A percentile compares a stretch with the other conserved stretches of the same genome.
Conservation (phyloP, 169 alveolate genomes). For the Condylostoma magnum region DNA sequence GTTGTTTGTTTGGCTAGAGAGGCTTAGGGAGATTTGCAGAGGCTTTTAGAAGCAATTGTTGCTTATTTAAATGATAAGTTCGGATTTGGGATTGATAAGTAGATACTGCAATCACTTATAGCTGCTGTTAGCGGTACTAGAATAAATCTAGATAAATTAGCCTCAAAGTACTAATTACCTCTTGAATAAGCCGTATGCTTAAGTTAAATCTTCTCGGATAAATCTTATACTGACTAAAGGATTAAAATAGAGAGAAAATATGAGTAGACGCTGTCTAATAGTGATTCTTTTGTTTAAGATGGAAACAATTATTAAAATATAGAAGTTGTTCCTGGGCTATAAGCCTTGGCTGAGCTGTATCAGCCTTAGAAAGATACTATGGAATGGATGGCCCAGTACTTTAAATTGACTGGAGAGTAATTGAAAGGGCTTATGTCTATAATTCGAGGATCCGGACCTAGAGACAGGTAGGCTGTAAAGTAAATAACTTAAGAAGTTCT, state of each 20-base stretch:
- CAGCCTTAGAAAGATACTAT: conserved; percentile 8
- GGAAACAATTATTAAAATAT: too few species aligned
- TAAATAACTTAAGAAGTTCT: neutral
- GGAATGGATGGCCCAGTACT: conserved; percentile 12
- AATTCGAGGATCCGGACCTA: neutral
- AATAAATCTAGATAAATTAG: neutral
- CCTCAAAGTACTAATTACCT: neutral
- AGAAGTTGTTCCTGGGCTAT: neutral
- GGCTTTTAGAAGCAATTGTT: neutral
- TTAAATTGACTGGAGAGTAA: neutral
- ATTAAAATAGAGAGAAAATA: too few species aligned
- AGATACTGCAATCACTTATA: neutral
- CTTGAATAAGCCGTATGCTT: neutral
- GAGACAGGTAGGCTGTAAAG: neutral
- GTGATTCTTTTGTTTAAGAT: too few species aligned
- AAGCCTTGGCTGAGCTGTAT: neutral
- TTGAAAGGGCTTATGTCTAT: neutral
- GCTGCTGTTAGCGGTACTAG: neutral
- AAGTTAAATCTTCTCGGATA: neutral
- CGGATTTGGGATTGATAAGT: neutral
- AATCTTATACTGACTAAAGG: neutral
- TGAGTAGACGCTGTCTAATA: too few species aligned
- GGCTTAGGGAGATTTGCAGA: neutral
- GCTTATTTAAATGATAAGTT: neutral
- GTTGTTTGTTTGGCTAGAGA: neutral